Conservation (phyloP, 306 rosid genomes). For the Gleditsia sinensis region DNA sequence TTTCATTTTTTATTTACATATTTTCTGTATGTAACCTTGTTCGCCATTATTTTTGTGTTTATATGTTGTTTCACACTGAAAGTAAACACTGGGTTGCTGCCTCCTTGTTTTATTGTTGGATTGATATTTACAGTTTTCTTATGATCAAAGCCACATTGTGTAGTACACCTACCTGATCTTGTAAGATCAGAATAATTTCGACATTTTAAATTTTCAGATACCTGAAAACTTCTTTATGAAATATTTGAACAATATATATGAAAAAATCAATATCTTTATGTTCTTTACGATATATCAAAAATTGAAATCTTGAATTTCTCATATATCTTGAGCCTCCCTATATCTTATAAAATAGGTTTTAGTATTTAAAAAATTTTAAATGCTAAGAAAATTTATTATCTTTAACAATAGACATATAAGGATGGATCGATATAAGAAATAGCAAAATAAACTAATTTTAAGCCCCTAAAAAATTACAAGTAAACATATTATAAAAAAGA, state of each 20-base stretch:
- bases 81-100: background rate
- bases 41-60: background rate
- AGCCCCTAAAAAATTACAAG: background rate
- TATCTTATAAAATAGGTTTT: background rate
- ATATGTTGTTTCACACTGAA: background rate
- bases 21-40: constrained; percentile 20
- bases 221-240: background rate
- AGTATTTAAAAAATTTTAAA: background rate
- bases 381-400: background rate
- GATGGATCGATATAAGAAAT: background rate
- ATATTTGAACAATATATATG: background rate
- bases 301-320: too few species aligned
- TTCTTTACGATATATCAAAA: background rate
- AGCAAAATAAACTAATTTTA: background rate
- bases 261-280: background rate
- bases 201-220: background rate
- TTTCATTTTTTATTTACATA: constrained; percentile 15
- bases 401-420: background rate
- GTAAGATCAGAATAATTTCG: background rate
- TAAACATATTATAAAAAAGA: background rate
- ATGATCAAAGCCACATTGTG: background rate
- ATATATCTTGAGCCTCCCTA: too few species aligned
- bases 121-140: background rate
- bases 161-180: too few species aligned
- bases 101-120: background rate